Percentiles rank a stretch among this genome's conserved stretches.
Evolutionary conservation across 2,329 filamentous ascomycete genomes (phyloP).

Genomic region (Colletotrichum sp.): DNA sequence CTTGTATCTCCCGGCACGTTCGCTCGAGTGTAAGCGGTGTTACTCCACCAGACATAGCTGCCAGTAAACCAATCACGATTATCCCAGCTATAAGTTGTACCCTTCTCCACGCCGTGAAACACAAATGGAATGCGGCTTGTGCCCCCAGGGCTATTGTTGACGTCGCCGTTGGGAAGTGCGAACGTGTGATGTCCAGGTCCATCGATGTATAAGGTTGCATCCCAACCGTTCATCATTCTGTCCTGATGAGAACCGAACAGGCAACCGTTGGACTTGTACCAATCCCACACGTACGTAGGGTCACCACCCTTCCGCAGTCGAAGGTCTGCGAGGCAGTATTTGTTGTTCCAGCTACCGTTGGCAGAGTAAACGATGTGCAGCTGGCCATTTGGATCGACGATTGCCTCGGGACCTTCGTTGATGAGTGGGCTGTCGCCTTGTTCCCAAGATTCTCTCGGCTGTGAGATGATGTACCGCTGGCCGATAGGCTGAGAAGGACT

Average conservation of each 20-base stretch:
- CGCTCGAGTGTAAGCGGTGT: slow-evolving; percentile 20
- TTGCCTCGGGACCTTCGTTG: slow-evolving; percentile 28
- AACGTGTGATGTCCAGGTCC: slow-evolving; percentile 30
- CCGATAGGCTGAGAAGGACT: slow-evolving; percentile 23
- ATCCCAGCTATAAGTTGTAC: slow-evolving; percentile 23
- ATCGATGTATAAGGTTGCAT: slow-evolving; percentile 24
- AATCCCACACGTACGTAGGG: slow-evolving; percentile 29
- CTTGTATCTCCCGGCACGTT: slow-evolving; percentile 22
- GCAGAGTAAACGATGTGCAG: slow-evolving; percentile 30
- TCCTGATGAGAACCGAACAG: slow-evolving; percentile 27
- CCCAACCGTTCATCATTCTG: slow-evolving; percentile 29
- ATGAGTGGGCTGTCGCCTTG: slow-evolving; percentile 19
- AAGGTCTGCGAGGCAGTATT: slow-evolving; percentile 28
- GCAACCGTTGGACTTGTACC: slow-evolving; percentile 31
- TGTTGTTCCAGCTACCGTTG: slow-evolving; percentile 28
- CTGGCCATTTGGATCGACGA: slow-evolving; percentile 28
- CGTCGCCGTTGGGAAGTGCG: slow-evolving; percentile 22
- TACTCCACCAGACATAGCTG: slow-evolving; percentile 24
- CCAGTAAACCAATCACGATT: slow-evolving; percentile 25
- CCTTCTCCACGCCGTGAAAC: slow-evolving; percentile 26
- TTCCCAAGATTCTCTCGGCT: slow-evolving; percentile 28
- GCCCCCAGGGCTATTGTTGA: slow-evolving; percentile 16
- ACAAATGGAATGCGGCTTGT: slow-evolving; percentile 22
- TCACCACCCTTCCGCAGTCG: slow-evolving; percentile 27
- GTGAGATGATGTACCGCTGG: slow-evolving; percentile 26